Percentiles rank a stretch among this genome's conserved stretches.
Evolutionary conservation across 2,329 filamentous ascomycete species (phyloP).

Genomic region (Colletotrichum eleusines): DNA sequence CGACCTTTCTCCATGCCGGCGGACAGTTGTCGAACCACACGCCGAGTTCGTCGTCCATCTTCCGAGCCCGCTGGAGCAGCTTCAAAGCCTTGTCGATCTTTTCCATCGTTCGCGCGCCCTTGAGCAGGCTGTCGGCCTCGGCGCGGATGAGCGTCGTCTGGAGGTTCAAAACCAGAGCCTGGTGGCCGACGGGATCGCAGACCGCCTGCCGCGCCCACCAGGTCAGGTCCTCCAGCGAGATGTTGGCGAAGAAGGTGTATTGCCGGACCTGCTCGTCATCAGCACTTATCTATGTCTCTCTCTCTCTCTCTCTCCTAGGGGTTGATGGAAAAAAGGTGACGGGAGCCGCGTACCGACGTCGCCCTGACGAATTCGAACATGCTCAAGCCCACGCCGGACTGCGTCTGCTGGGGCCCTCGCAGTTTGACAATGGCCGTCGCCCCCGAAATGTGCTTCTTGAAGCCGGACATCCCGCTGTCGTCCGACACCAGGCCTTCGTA

Average conservation of each 20-base stretch:
- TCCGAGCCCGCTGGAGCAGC: slow-evolving; percentile 42
- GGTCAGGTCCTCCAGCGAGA: slow-evolving; percentile 43
- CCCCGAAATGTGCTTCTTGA: slow-evolving; percentile 45
- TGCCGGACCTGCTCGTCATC: slow-evolving; percentile 42
- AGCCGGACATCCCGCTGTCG: slow-evolving; percentile 41
- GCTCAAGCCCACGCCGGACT: slow-evolving; percentile 42
- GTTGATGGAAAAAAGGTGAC: no score
- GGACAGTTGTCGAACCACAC: slow-evolving; percentile 44
- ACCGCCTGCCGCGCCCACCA: slow-evolving; percentile 45
- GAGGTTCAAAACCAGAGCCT: slow-evolving; percentile 45
- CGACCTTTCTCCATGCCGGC: slow-evolving; percentile 42
- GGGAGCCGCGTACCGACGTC: slow-evolving; percentile 41
- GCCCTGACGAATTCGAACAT: slow-evolving; percentile 47
- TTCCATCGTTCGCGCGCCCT: slow-evolving; percentile 37
- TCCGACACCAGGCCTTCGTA: slow-evolving; percentile 45
- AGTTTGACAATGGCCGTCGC: slow-evolving; percentile 44
- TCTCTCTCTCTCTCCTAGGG: no score
- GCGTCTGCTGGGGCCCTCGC: slow-evolving; percentile 40
- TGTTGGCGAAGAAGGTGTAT: slow-evolving; percentile 44
- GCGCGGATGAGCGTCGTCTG: slow-evolving; percentile 45
- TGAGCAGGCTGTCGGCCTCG: slow-evolving; percentile 44
- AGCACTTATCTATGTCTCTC: no score
- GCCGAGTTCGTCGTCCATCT: slow-evolving; percentile 43
- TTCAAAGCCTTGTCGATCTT: slow-evolving; percentile 44
- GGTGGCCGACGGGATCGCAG: slow-evolving; percentile 43